These are phyloP conservation scores for Verticillium albo-atrum DNA, from an alignment of 2,329 filamentous ascomycete genomes.

Conservation along the genomic window DNA sequence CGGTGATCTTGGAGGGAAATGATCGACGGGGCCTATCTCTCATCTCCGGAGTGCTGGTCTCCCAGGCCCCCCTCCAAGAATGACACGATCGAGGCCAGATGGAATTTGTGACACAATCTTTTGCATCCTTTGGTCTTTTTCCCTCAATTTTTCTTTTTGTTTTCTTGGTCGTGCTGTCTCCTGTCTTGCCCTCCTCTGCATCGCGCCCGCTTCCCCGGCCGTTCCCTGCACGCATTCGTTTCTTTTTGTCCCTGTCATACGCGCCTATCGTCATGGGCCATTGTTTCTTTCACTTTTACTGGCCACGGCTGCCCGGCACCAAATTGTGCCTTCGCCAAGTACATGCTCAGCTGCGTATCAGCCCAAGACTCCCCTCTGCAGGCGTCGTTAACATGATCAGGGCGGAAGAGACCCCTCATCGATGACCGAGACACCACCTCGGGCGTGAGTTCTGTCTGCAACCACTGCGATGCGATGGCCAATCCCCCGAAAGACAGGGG, in stretches of 20 bases:
- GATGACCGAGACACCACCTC: conserved; percentile 45
- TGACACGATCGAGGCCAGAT: too few relatives aligned
- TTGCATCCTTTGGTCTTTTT: too few relatives aligned
- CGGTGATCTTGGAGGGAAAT: background rate
- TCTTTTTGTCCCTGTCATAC: background rate
- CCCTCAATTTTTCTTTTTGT: too few relatives aligned
- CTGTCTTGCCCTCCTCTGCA: background rate
- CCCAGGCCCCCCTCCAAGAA: too few relatives aligned
- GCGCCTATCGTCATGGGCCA: background rate
- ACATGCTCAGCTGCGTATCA: conserved; percentile 15
- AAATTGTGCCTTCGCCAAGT: conserved; percentile 14
- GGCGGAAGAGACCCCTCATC: conserved; percentile 22
- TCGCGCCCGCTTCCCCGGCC: background rate
- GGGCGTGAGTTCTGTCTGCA: conserved; percentile 39
- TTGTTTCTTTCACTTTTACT: background rate
- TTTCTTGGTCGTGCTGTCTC: too few relatives aligned
- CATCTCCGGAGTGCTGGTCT: background rate
- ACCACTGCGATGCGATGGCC: conserved; percentile 44
- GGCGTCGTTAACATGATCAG: background rate
- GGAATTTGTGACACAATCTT: background rate
- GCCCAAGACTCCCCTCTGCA: conserved; percentile 1
- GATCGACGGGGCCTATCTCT: background rate
- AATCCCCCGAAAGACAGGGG: conserved; percentile 18
- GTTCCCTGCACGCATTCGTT: background rate
- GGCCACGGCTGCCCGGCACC: conserved; percentile 4